Conservation (phyloP, 192 early-diverging fungal species). For the Oehlia diaphana region DNA sequence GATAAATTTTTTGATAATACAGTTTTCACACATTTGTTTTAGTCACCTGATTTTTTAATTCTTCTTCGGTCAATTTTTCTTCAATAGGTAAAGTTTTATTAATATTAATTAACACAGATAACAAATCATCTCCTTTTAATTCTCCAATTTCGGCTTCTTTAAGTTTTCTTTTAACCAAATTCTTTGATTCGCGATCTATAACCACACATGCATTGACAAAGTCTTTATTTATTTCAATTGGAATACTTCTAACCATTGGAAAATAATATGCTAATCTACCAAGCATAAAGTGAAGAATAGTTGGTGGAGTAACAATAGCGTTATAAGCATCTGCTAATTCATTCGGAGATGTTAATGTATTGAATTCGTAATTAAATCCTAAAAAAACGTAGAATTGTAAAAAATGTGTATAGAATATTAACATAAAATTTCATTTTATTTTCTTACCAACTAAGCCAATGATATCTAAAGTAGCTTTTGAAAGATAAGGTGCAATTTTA, state of each 20-base stretch:
- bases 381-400: not conserved
- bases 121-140: slow-evolving; percentile 39
- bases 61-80: slow-evolving; percentile 41
- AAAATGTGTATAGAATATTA: not conserved
- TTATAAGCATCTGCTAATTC: slow-evolving; percentile 48
- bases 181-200: slow-evolving; percentile 36
- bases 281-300: too few relatives aligned
- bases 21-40: not conserved
- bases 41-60: slow-evolving; percentile 45
- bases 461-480: slow-evolving; percentile 46
- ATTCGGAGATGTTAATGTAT: slow-evolving; percentile 38
- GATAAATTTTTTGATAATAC: not conserved
- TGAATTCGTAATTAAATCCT: slow-evolving; percentile 52
- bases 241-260: slow-evolving; percentile 30
- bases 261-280: slow-evolving; percentile 31
- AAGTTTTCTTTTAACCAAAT: slow-evolving; percentile 40
- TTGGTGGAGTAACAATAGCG: slow-evolving; percentile 27
- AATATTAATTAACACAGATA: slow-evolving; percentile 44
- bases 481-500: slow-evolving; percentile 38
- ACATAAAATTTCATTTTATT: not conserved
- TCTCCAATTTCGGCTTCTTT: slow-evolving; percentile 26
- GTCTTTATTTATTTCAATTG: not conserved
- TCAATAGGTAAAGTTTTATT: slow-evolving; percentile 43
- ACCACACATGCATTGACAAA: slow-evolving; percentile 19
- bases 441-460: slow-evolving; percentile 42